Evolutionary conservation across 352 stramenopile species (phyloP).

Genomic region (Pythium myriotylum): DNA sequence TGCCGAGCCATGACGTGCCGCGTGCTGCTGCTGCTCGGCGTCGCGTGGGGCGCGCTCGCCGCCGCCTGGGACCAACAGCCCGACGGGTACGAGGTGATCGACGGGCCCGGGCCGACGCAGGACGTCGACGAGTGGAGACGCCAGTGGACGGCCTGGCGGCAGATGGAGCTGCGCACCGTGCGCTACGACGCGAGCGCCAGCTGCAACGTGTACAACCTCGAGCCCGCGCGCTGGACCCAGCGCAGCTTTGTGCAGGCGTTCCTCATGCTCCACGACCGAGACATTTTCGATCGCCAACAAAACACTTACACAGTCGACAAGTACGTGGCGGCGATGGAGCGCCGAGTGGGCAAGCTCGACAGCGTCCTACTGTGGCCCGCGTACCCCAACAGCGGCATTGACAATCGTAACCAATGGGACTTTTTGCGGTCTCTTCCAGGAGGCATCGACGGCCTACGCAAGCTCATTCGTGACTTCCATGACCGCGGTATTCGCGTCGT

Average conservation of each 20-base stretch:
- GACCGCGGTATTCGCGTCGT: constrained; percentile 57
- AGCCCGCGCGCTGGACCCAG: constrained; percentile 70
- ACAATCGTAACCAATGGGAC: constrained; percentile 85
- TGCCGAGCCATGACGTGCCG: too few relatives aligned
- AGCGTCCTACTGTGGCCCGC: constrained; percentile 84
- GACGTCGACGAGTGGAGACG: constrained; percentile 50
- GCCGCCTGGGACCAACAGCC: constrained; percentile 72
- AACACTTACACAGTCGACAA: constrained; percentile 71
- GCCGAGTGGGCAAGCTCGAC: constrained; percentile 60
- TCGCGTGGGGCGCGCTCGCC: constrained; percentile 1
- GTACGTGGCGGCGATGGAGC: constrained; percentile 62
- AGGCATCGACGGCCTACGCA: constrained; percentile 45
- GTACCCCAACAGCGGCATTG: constrained; percentile 84
- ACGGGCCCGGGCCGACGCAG: constrained; percentile 45
- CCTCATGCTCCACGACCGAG: constrained; percentile 32
- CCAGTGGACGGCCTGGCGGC: constrained; percentile 64
- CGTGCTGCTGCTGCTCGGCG: too few relatives aligned
- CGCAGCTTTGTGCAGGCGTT: background rate
- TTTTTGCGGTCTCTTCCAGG: constrained; percentile 60
- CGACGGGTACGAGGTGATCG: constrained; percentile 80
- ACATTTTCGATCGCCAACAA: constrained; percentile 67
- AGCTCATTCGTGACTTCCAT: constrained; percentile 67
- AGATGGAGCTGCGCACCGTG: constrained; percentile 71
- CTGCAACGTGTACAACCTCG: constrained; percentile 78
- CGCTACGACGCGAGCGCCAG: constrained; percentile 56